Percentiles rank a stretch among this genome's conserved stretches.
phyloP scores from a whole-genome alignment of 2,329 filamentous ascomycete species.

The Aspergillus cejpii region DNA sequence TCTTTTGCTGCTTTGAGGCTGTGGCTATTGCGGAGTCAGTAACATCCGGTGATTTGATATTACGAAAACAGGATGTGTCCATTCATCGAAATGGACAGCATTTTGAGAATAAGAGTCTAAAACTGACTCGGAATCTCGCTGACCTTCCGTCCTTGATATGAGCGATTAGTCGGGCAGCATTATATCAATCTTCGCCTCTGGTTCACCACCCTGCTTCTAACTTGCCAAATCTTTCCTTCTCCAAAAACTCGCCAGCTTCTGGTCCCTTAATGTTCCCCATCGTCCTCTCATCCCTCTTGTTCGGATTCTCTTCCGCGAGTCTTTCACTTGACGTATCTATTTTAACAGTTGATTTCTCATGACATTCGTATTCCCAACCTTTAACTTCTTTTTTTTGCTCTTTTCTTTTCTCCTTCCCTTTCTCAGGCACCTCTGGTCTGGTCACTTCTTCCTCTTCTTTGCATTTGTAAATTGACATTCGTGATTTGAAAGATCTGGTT shows the following conservation, averaged over 20 bases:
- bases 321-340: background rate
- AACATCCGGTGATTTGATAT: no score
- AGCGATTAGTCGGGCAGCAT: no score
- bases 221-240: background rate
- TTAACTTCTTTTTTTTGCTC: background rate
- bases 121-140: no score
- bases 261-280: background rate
- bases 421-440: no score
- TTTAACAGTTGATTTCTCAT: background rate
- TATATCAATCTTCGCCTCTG: background rate
- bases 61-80: no score
- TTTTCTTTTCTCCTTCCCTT: background rate
- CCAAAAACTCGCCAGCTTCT: slow-evolving; percentile 1
- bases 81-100: no score
- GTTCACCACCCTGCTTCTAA: background rate
- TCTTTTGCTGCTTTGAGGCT: background rate
- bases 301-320: background rate
- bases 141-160: no score
- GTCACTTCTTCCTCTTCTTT: background rate
- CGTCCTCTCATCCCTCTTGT: background rate
- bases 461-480: background rate
- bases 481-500: background rate
- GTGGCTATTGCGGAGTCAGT: background rate
- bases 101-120: no score
- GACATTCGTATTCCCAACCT: background rate